phyloP scores from a whole-genome alignment of 2,329 filamentous ascomycete genomes.

The Leptodontidium sp. region DNA sequence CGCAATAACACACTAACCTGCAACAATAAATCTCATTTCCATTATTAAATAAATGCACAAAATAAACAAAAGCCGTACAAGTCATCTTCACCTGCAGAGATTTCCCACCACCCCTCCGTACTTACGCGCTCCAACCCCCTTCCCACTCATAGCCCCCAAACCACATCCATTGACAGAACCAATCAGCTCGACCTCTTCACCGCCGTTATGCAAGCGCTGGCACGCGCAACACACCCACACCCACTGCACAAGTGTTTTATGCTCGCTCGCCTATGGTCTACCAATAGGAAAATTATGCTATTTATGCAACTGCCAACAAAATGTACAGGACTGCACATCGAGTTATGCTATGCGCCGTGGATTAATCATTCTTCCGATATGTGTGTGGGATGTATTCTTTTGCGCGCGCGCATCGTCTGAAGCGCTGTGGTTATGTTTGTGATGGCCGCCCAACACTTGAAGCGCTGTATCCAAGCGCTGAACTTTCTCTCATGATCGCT shows the following conservation, averaged over 20 bases:
- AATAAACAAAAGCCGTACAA: no score
- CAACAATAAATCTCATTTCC: not conserved
- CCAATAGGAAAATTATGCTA: slow-evolving; percentile 15
- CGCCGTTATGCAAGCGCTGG: slow-evolving; percentile 34
- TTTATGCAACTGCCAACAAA: not conserved
- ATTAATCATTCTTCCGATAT: not conserved
- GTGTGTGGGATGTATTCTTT: not conserved
- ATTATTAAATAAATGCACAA: no score
- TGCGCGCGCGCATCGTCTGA: not conserved
- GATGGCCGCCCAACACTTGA: slow-evolving; percentile 3
- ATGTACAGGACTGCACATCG: not conserved
- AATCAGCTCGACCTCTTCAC: slow-evolving; percentile 23
- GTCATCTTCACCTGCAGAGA: slow-evolving; percentile 12
- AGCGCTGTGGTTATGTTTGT: slow-evolving; percentile 16
- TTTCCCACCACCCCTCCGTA: not conserved
- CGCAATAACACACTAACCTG: not conserved
- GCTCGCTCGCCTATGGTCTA: not conserved
- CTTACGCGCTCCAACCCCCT: slow-evolving; percentile 7
- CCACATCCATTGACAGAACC: not conserved
- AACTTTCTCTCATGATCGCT: no score
- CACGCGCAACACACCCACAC: slow-evolving; percentile 10
- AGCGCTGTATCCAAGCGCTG: slow-evolving; percentile 19
- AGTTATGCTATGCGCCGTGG: slow-evolving; percentile 8
- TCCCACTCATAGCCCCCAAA: not conserved
- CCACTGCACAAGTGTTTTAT: slow-evolving; percentile 4